Evolutionary conservation across 2,329 filamentous ascomycete species (phyloP), one percentile per base, ranked within the genome.

Genomic region (Coniochaeta sp.): DNA sequence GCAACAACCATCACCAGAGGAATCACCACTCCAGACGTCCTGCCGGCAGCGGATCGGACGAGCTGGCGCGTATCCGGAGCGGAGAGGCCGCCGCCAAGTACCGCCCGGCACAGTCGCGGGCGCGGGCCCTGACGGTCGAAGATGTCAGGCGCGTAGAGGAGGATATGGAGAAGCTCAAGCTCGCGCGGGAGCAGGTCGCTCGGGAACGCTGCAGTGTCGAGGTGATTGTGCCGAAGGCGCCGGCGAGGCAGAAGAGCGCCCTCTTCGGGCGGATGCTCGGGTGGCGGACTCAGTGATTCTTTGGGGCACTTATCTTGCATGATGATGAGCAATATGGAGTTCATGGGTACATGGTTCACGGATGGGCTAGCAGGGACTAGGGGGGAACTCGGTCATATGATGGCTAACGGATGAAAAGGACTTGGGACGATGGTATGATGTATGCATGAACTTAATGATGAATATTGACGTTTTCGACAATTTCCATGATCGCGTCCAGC

Each of bases 221-320:
- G n/a, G 63, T 64, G n/a, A 58, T 60, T 40, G 28, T 40, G n/a
- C n/a, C n/a, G n/a, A n/a, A n/a, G n/a, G n/a, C n/a, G 40, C 44
- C 56, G 28, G 36, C 28, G 52, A 44, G 58, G 59, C 59, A 62
- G 58, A 56, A 59, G 28, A 71, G 67, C 31, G 74, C 75, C 57
- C 70, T 76, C 6, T 68, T 77, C 57, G 72, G 72, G 24, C 70
- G 74, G 22, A 72, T 78, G 63, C 66, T 76, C 17, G 73, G 74
- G 19, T 68, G 73, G 19, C 68, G 43, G 43, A 47, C 43, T 6
- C 43, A 47, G 43, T 47, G 43, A 24, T 11, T 47, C 11, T n/a
- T n/a, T n/a, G n/a, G n/a, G n/a, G n/a, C n/a, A n/a, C n/a, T n/a
- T n/a, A n/a, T n/a, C n/a, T n/a, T n/a, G n/a, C n/a, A n/a, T n/a